Evolutionary conservation across 2,329 filamentous ascomycete species (phyloP), one percentile per base, ranked within the genome.

Genomic region (Aspergillus sp.): DNA sequence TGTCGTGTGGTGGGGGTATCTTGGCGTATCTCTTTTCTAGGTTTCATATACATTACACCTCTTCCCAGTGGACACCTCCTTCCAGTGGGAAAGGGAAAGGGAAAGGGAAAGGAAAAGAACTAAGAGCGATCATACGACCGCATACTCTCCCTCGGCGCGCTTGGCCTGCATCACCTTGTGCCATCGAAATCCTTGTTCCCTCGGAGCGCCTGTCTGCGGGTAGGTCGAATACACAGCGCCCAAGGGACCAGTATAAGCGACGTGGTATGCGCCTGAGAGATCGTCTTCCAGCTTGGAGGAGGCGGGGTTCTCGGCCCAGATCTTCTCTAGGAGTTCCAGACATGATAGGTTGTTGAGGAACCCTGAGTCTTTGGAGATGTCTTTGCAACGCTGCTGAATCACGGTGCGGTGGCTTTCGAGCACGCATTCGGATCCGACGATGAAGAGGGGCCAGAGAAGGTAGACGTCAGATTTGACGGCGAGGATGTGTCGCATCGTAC

Each of bases 321-420:
- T 84, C 68, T 88, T 87, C 80, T 97, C 93, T 47, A 97, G 78
- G 4, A 96, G 87, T 69, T 95, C 90, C 26, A 97, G 82, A 7
- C 90, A 92, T 6, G 90, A 90, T 46, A 96, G 83, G 73, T 96
- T 97, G 77, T 96, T 97, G 82, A 92, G 91, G 77, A 97, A 97
- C 1, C 93, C 93, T 56, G 90, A 94, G 65, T 94, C 90, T 31
- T 87, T 85, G 82, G 94, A 92, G 65, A 97, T 94, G 71, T 94
- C 92, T 49, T 88, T 83, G 77, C 92, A 96, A 67, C 92, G 89
- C 65, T 86, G 83, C 55, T 92, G 87, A 55, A 97, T 89, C 59
- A 93, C 86, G 58, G 86, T 85, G 63, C 93, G 90, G 70, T 96
- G 90, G 54, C 87, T 81, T 69, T 90, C 87, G 65, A 91, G 89